A percentile compares a stretch with the other conserved stretches of the same genome.
These are phyloP conservation scores for Pistacia integerrima DNA, from an alignment of 345 rosid genomes.

Conservation along the genomic window DNA sequence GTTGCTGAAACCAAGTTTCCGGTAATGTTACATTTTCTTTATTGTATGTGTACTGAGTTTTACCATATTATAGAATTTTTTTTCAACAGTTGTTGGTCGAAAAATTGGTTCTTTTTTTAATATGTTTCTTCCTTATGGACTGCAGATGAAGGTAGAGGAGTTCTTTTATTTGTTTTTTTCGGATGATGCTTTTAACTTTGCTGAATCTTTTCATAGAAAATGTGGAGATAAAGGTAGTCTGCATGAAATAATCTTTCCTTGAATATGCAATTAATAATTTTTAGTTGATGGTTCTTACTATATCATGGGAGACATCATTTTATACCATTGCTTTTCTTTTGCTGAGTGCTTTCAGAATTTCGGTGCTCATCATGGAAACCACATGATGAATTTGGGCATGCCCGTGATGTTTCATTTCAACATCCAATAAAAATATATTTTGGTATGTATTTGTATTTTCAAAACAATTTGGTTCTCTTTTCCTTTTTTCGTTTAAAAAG, in stretches of 20 bases:
- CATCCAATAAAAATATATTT: conserved; percentile 96
- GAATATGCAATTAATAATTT: neutral
- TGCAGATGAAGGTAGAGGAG: conserved; percentile 86
- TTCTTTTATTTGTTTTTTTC: conserved; percentile 77
- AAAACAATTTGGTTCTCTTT: conserved; percentile 6
- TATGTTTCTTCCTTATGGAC: conserved; percentile 20
- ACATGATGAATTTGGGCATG: conserved; percentile 71
- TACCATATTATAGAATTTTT: conserved; percentile 1
- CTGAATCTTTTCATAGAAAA: conserved; percentile 72
- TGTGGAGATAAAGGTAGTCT: conserved; percentile 93
- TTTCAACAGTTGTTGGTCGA: neutral
- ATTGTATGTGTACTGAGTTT: conserved; percentile 12
- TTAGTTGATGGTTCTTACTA: neutral
- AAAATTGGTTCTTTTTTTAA: neutral
- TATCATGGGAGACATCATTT: conserved; percentile 15
- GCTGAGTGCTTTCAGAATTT: conserved; percentile 56
- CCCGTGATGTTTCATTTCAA: conserved; percentile 80
- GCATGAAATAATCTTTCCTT: conserved; percentile 7
- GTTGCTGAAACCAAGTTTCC: conserved; percentile 78
- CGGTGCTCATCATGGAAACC: conserved; percentile 76
- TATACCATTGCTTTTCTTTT: conserved; percentile 13
- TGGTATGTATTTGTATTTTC: conserved; percentile 50
- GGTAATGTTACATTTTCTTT: conserved; percentile 51
- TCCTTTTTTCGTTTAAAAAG: neutral
- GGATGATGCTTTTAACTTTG: conserved; percentile 60